A percentile compares a stretch with the other conserved stretches of the same genome.
Evolutionary conservation across 2,329 filamentous ascomycete species (phyloP).

Genomic region (Fusarium anthophilum): DNA sequence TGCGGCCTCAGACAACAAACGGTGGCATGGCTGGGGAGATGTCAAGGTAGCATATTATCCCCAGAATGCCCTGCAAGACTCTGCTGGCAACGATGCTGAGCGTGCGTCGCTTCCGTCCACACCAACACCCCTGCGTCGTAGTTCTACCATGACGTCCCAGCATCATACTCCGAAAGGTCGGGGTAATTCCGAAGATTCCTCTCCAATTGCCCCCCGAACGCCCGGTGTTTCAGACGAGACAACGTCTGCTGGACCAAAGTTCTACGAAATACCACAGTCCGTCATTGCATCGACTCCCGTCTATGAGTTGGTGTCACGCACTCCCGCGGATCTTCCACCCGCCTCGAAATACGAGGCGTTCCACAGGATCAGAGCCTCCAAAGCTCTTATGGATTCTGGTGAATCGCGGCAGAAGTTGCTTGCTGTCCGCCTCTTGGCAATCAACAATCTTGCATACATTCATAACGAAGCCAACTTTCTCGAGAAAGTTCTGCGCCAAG

Average conservation of each 20-base stretch:
- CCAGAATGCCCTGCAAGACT: slow-evolving; percentile 43
- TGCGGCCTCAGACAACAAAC: slow-evolving; percentile 65
- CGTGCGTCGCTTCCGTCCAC: slow-evolving; percentile 68
- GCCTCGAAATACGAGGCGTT: slow-evolving; percentile 85
- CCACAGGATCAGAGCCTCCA: slow-evolving; percentile 83
- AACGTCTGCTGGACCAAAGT: slow-evolving; percentile 58
- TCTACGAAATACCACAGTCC: slow-evolving; percentile 71
- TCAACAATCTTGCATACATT: slow-evolving; percentile 92
- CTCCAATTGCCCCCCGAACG: slow-evolving; percentile 59
- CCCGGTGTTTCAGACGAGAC: slow-evolving; percentile 50
- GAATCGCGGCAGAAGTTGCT: slow-evolving; percentile 79
- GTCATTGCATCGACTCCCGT: slow-evolving; percentile 62
- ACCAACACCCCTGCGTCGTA: slow-evolving; percentile 79
- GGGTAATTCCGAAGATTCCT: slow-evolving; percentile 53
- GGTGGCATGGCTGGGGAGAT: slow-evolving; percentile 83
- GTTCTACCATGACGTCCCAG: slow-evolving; percentile 62
- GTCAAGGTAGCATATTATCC: slow-evolving; percentile 85
- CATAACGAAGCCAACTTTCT: slow-evolving; percentile 84
- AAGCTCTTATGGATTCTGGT: slow-evolving; percentile 74
- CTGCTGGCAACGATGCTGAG: slow-evolving; percentile 39
- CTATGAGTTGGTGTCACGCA: slow-evolving; percentile 65
- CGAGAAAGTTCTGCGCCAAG: slow-evolving; percentile 85
- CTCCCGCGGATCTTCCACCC: slow-evolving; percentile 73
- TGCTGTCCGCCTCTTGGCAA: slow-evolving; percentile 82
- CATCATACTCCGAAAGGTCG: slow-evolving; percentile 55